Percentiles rank a stretch among this genome's conserved stretches.
Conservation (phyloP, 371 early-diverging fungal species). For the Mycotypha africana region DNA sequence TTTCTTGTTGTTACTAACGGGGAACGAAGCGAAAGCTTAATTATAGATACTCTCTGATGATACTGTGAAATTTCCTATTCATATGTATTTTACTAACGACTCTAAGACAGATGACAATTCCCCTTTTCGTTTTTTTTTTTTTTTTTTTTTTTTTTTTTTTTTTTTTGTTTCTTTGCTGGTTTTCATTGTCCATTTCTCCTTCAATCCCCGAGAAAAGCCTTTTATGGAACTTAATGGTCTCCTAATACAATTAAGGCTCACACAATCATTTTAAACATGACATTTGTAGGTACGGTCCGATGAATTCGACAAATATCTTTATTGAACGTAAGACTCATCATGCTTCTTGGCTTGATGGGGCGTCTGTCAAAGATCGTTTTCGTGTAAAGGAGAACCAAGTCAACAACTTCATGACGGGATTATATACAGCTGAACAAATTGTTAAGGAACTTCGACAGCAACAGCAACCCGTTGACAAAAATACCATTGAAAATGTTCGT, state of each 20-base stretch:
- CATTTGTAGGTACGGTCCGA: constrained; percentile 19
- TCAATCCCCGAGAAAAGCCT: too few relatives aligned
- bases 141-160: too few relatives aligned
- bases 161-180: too few relatives aligned
- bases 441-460: constrained; percentile 61
- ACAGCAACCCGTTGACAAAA: constrained; percentile 63
- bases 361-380: constrained; percentile 95
- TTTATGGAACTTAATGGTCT: too few relatives aligned
- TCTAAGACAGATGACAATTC: not conserved
- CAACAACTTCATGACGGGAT: constrained; percentile 74
- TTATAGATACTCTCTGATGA: too few relatives aligned
- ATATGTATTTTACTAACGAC: too few relatives aligned
- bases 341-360: constrained; percentile 94
- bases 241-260: too few relatives aligned
- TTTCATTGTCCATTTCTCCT: too few relatives aligned
- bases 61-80: too few relatives aligned
- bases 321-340: constrained; percentile 96
- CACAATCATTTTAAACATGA: too few relatives aligned
- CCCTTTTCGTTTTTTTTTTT: not conserved
- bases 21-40: too few relatives aligned
- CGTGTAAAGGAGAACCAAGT: constrained; percentile 90
- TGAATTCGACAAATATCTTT: constrained; percentile 61
- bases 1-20: not conserved
- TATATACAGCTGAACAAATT: constrained; percentile 71
- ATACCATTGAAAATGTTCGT: constrained; percentile 50